phyloP scores from a whole-genome alignment of 768 basidiomycete species.

The Mycena kentingensis region DNA sequence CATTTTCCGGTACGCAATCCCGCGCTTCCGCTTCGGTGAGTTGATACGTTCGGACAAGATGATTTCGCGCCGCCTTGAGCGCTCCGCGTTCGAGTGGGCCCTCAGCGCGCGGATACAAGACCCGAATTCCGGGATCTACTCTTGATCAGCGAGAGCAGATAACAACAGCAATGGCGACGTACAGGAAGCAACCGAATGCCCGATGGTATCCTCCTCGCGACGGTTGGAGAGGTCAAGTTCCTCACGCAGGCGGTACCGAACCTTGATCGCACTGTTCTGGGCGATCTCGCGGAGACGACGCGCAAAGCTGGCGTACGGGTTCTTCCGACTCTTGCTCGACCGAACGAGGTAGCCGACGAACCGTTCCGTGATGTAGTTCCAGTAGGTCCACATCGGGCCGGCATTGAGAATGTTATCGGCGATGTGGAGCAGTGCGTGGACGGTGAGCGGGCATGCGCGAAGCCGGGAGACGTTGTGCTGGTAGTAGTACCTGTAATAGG shows the following conservation, averaged over 20 bases:
- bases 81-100: neutral
- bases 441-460: neutral
- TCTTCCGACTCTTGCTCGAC: conserved; percentile 1
- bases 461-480: neutral
- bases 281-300: conserved; percentile 4
- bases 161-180: neutral
- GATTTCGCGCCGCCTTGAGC: neutral
- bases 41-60: neutral
- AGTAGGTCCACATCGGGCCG: neutral
- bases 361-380: neutral
- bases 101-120: neutral
- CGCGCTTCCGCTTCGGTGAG: neutral
- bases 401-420: neutral
- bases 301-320: conserved; percentile 7
- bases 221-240: conserved; percentile 1
- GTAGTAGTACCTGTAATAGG: neutral
- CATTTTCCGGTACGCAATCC: neutral
- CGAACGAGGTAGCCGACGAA: conserved; percentile 1
- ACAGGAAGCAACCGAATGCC: neutral
- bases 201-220: neutral
- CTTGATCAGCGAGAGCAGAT: neutral
- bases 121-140: conserved; percentile 1
- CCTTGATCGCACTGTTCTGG: conserved; percentile 3
- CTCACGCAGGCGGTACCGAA: neutral
- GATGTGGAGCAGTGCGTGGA: conserved; percentile 1